Evolutionary conservation across 768 basidiomycete genomes (phyloP).

Genomic region (Tephrocybe sp.): DNA sequence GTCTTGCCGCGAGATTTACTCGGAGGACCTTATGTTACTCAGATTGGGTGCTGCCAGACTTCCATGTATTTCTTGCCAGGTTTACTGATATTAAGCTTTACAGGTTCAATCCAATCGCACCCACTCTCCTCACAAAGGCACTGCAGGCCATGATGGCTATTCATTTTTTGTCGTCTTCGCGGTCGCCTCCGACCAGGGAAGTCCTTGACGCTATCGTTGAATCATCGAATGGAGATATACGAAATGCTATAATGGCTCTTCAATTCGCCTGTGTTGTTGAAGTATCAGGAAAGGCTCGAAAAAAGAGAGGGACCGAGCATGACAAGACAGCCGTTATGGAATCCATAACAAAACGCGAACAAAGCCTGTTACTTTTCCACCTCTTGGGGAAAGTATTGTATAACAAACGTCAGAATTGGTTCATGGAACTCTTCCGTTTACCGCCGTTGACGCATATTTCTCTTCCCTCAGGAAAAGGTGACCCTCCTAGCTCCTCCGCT

Average conservation of each 20-base stretch:
- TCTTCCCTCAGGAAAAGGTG: slow-evolving; percentile 63
- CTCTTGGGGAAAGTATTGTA: slow-evolving; percentile 91
- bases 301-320: slow-evolving; percentile 31
- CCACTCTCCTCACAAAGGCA: slow-evolving; percentile 80
- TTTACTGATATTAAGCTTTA: slow-evolving; percentile 4
- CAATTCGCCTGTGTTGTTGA: slow-evolving; percentile 75
- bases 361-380: slow-evolving; percentile 87
- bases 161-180: slow-evolving; percentile 41
- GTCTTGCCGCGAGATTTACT: slow-evolving; percentile 72
- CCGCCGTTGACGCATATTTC: slow-evolving; percentile 3
- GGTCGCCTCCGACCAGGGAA: slow-evolving; percentile 55
- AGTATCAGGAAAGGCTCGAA: slow-evolving; percentile 28
- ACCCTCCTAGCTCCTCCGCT: slow-evolving; percentile 56
- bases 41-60: slow-evolving; percentile 59
- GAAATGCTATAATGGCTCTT: slow-evolving; percentile 90
- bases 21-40: slow-evolving; percentile 72
- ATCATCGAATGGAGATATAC: slow-evolving; percentile 86
- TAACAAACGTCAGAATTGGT: slow-evolving; percentile 85
- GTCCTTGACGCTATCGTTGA: slow-evolving; percentile 75
- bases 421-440: background rate
- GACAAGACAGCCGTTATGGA: slow-evolving; percentile 51
- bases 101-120: slow-evolving; percentile 92
- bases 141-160: slow-evolving; percentile 57
- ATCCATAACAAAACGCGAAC: slow-evolving; percentile 79
- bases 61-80: background rate